These are phyloP conservation scores for Asparagopsis taxiformis DNA, from an alignment of 31 red algal genomes.

Conservation along the genomic window DNA sequence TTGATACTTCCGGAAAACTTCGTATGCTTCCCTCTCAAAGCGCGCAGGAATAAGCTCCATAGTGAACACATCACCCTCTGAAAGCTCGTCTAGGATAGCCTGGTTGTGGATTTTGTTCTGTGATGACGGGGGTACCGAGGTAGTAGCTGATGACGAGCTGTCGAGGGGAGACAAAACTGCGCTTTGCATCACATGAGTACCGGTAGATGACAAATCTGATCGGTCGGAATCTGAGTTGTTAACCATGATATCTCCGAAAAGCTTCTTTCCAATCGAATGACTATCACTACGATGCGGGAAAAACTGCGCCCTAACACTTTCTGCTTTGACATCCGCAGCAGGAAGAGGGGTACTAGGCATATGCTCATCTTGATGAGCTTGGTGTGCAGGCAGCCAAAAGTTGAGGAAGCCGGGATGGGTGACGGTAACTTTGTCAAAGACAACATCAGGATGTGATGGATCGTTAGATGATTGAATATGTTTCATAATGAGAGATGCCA, in stretches of 20 bases:
- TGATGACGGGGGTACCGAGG: background rate
- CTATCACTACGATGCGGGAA: background rate
- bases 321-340: background rate
- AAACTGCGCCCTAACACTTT: background rate
- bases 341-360: background rate
- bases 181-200: background rate
- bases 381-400: background rate
- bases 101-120: background rate
- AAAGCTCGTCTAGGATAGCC: background rate
- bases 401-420: slow-evolving; percentile 61
- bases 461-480: background rate
- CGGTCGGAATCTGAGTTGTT: background rate
- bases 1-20: slow-evolving; percentile 80
- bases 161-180: background rate
- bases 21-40: slow-evolving; percentile 59
- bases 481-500: slow-evolving; percentile 30
- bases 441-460: background rate
- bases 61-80: slow-evolving; percentile 24
- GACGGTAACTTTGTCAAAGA: slow-evolving; percentile 2
- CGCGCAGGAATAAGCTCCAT: slow-evolving; percentile 67
- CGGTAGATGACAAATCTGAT: background rate
- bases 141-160: background rate
- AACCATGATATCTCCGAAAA: background rate
- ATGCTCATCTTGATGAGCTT: background rate
- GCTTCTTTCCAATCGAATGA: background rate